phyloP scores from a whole-genome alignment of 495 filamentous ascomycete species.

The Penicillium egyptiacum region DNA sequence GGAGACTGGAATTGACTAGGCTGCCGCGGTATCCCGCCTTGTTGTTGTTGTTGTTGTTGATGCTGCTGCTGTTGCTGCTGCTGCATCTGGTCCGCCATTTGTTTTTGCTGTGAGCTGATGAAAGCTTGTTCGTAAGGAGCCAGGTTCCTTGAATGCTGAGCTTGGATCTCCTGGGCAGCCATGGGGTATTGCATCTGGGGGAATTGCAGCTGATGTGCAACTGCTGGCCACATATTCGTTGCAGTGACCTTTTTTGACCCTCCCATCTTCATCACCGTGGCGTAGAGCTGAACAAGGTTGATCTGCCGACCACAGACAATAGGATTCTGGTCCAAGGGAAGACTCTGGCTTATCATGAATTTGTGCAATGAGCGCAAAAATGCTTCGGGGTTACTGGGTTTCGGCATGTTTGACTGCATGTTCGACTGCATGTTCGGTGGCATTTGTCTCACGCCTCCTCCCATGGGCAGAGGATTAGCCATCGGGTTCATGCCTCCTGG shows the following conservation, averaged over 20 bases:
- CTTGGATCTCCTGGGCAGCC: constrained; percentile 66
- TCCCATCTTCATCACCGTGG: constrained; percentile 68
- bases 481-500: constrained; percentile 45
- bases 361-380: constrained; percentile 71
- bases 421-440: constrained; percentile 77
- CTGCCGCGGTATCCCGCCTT: constrained; percentile 31
- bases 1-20: constrained; percentile 44
- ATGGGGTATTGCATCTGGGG: constrained; percentile 61
- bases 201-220: constrained; percentile 68
- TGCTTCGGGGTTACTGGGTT: constrained; percentile 58
- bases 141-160: constrained; percentile 73
- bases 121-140: constrained; percentile 72
- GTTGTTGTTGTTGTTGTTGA: constrained; percentile 51
- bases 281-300: constrained; percentile 72
- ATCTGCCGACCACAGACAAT: constrained; percentile 67
- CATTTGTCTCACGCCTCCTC: constrained; percentile 50
- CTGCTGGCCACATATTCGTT: constrained; percentile 66
- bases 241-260: constrained; percentile 73
- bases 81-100: constrained; percentile 53
- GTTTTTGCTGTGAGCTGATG: constrained; percentile 58
- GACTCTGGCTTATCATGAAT: constrained; percentile 69
- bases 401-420: constrained; percentile 67
- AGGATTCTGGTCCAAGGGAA: constrained; percentile 69
- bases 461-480: constrained; percentile 48
- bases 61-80: constrained; percentile 36